phyloP scores from a whole-genome alignment of 805 yeast genomes.

The Suhomyces xylopsoci region DNA sequence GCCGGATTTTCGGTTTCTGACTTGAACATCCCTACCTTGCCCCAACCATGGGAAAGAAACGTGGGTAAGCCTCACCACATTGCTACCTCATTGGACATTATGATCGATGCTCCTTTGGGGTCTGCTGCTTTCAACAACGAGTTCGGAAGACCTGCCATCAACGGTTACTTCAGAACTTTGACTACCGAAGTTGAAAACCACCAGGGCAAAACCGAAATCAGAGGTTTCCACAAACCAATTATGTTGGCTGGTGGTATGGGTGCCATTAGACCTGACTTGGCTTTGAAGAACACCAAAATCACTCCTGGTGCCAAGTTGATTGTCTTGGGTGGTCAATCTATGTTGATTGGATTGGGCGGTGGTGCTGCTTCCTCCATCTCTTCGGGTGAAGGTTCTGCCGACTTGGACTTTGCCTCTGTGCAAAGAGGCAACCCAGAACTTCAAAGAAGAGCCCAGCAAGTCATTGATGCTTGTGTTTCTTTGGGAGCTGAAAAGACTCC shows the following conservation, averaged over 20 bases:
- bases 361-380: constrained; percentile 98
- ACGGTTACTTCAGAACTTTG: constrained; percentile 94
- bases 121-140: constrained; percentile 98
- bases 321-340: constrained; percentile 95
- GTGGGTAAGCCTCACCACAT: constrained; percentile 91
- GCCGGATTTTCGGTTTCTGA: constrained; percentile 93
- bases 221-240: constrained; percentile 98
- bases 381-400: constrained; percentile 96
- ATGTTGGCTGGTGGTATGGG: constrained; percentile 99
- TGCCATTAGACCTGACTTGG: constrained; percentile 88
- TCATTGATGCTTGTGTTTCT: constrained; percentile 89
- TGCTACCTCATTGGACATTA: constrained; percentile 88
- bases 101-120: constrained; percentile 97
- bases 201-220: constrained; percentile 64
- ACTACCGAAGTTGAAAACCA: constrained; percentile 70
- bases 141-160: constrained; percentile 96
- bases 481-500: constrained; percentile 66
- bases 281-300: constrained; percentile 81
- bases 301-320: constrained; percentile 90
- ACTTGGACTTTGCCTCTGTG: constrained; percentile 95
- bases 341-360: constrained; percentile 98
- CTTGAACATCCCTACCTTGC: constrained; percentile 75
- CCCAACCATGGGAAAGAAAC: constrained; percentile 93
- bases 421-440: constrained; percentile 99
- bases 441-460: constrained; percentile 99